Conservation (phyloP, 345 rosid genomes). For the Raphanus sativus region DNA sequence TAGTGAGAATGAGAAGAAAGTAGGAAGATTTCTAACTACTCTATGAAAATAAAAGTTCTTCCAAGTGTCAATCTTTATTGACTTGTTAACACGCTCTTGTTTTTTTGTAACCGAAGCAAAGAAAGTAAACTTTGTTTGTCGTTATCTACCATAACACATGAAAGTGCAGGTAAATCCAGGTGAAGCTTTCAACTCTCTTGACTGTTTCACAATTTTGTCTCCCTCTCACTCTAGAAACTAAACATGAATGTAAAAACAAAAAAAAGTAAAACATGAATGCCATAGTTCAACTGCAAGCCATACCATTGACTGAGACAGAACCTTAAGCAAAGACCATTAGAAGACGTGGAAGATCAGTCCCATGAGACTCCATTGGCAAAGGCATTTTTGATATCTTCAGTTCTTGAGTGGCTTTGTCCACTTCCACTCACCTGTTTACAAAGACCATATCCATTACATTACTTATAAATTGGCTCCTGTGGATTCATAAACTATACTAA, state of each 20-base stretch:
- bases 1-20: too few relatives aligned
- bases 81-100: neutral
- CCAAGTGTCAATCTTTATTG: too few relatives aligned
- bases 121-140: neutral
- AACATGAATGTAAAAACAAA: neutral
- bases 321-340: neutral
- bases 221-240: slow-evolving; percentile 26
- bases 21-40: too few relatives aligned
- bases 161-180: slow-evolving; percentile 30
- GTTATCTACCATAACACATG: slow-evolving; percentile 10
- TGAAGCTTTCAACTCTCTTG: slow-evolving; percentile 23
- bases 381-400: slow-evolving; percentile 42
- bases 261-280: neutral
- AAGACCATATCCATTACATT: neutral
- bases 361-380: slow-evolving; percentile 55
- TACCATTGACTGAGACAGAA: neutral
- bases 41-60: too few relatives aligned
- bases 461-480: too few relatives aligned
- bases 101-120: slow-evolving; percentile 19
- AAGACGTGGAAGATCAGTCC: slow-evolving; percentile 15
- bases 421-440: slow-evolving; percentile 57
- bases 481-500: neutral
- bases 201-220: neutral
- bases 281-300: too few relatives aligned
- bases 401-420: slow-evolving; percentile 47